Percentiles rank a stretch among this genome's conserved stretches.
These are phyloP conservation scores for Euphorbia neoarborescens DNA, from an alignment of 441 rosid genomes.

Conservation along the genomic window DNA sequence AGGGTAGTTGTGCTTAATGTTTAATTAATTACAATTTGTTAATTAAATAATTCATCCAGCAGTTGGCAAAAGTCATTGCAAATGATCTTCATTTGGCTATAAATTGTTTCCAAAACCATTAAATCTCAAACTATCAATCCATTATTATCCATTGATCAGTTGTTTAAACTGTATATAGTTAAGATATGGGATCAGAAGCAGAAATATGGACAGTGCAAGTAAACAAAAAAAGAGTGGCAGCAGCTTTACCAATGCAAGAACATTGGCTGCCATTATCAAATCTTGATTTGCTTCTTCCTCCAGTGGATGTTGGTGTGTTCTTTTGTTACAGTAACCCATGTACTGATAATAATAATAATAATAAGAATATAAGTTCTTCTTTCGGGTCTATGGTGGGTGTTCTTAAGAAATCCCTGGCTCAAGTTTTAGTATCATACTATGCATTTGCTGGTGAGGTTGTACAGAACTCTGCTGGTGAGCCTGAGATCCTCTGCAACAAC, in stretches of 20 bases:
- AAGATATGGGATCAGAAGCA: conserved; percentile 11
- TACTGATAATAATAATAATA: background rate
- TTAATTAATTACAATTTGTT: too few relatives aligned
- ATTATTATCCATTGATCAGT: too few relatives aligned
- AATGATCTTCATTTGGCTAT: background rate
- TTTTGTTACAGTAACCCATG: conserved; percentile 40
- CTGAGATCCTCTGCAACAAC: conserved; percentile 68
- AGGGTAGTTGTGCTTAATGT: background rate
- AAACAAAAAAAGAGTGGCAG: conserved; percentile 41
- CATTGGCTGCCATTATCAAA: conserved; percentile 72
- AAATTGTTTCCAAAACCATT: background rate
- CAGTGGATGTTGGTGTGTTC: conserved; percentile 34
- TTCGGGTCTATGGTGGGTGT: conserved; percentile 31
- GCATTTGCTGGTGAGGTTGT: conserved; percentile 66
- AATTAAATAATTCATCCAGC: background rate
- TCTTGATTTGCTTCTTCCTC: conserved; percentile 54
- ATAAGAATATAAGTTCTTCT: background rate
- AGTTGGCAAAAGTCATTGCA: background rate
- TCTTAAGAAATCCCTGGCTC: conserved; percentile 49
- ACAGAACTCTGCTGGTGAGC: conserved; percentile 47
- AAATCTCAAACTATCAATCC: too few relatives aligned
- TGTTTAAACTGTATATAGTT: too few relatives aligned
- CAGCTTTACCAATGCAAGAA: conserved; percentile 49
- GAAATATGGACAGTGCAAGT: conserved; percentile 30
- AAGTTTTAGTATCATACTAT: conserved; percentile 53